Percentiles rank a stretch among this genome's conserved stretches.
Evolutionary conservation across 306 rosid species (phyloP).

Genomic region (Cicer cuneatum): DNA sequence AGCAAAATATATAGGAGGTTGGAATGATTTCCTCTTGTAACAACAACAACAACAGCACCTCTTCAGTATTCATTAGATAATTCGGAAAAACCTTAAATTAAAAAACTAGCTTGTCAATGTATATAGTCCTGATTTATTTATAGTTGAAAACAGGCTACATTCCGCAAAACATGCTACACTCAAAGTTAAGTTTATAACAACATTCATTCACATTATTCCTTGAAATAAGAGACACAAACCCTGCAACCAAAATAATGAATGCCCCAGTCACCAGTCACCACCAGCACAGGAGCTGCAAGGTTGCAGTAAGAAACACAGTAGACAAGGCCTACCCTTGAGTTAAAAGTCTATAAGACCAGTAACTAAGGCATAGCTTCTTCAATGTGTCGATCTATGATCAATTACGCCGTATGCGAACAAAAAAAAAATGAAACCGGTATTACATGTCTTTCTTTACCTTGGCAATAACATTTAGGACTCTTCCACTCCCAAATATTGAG

Average conservation of each 20-base stretch:
- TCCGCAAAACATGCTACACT: constrained; percentile 48
- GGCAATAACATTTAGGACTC: constrained; percentile 56
- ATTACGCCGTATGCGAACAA: constrained; percentile 45
- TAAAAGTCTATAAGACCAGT: constrained; percentile 47
- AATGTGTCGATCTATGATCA: constrained; percentile 48
- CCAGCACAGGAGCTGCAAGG: constrained; percentile 41
- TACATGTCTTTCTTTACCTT: constrained; percentile 44
- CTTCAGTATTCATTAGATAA: constrained; percentile 27
- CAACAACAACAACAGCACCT: not conserved
- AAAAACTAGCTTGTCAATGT: constrained; percentile 32
- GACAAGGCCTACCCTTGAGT: constrained; percentile 38
- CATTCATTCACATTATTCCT: constrained; percentile 54
- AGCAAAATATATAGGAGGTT: not conserved
- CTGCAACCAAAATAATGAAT: constrained; percentile 42
- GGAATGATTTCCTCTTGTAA: not conserved
- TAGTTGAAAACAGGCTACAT: constrained; percentile 39
- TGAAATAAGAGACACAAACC: constrained; percentile 44
- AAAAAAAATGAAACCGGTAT: constrained; percentile 41
- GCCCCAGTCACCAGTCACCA: constrained; percentile 36
- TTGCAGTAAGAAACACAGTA: constrained; percentile 30
- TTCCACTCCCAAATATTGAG: constrained; percentile 77
- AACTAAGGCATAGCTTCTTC: constrained; percentile 47
- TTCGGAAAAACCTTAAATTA: constrained; percentile 9
- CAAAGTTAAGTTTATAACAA: constrained; percentile 50
- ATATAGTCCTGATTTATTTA: constrained; percentile 45